Evolutionary conservation across 2,329 filamentous ascomycete species (phyloP).

Genomic region (Pseudogymnoascus sp.): DNA sequence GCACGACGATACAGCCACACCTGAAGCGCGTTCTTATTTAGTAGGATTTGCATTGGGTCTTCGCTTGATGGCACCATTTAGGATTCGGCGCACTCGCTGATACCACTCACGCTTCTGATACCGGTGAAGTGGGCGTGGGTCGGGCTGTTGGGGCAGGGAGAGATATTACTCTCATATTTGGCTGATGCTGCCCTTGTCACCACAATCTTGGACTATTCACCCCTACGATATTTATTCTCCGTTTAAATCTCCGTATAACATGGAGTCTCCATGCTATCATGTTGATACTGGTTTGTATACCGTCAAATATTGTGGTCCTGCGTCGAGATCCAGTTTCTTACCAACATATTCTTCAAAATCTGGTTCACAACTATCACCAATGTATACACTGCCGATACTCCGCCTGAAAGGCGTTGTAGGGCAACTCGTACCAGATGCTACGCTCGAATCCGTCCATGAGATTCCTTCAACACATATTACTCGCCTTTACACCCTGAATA

Average conservation of each 20-base stretch:
- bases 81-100: not conserved
- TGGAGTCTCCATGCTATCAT: constrained; percentile 4
- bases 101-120: not conserved
- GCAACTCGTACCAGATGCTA: constrained; percentile 21
- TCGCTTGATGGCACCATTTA: constrained; percentile 7
- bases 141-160: not conserved
- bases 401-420: constrained; percentile 26
- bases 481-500: constrained; percentile 25
- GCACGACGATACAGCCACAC: not conserved
- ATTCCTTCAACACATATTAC: constrained; percentile 26
- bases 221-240: not conserved
- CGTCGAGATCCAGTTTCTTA: not conserved
- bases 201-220: not conserved
- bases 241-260: not conserved
- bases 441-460: constrained; percentile 24
- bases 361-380: constrained; percentile 21
- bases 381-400: constrained; percentile 26
- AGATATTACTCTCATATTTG: constrained; percentile 8
- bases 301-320: not conserved
- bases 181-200: constrained; percentile 2
- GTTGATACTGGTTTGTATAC: not conserved
- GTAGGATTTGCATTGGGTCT: not conserved
- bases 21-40: constrained; percentile 4
- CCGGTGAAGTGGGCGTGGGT: not conserved
- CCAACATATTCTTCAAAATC: constrained; percentile 17